Conservation (phyloP, 352 stramenopile species). For the Phytopythium kandeliae region DNA sequence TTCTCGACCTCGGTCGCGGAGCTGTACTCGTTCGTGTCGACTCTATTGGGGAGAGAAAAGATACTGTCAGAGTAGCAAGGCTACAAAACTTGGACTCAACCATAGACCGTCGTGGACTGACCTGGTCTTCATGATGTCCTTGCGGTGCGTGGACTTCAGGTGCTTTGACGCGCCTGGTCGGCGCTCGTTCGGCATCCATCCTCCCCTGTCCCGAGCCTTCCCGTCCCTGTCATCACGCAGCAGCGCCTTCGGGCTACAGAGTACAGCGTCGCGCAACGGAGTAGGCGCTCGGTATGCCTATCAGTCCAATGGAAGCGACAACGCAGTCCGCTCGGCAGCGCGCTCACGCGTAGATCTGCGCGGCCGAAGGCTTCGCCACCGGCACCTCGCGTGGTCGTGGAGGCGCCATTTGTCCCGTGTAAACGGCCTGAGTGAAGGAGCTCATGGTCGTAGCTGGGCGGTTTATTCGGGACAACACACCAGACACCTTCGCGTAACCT, state of each 20-base stretch:
- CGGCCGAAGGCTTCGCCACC: constrained; percentile 43
- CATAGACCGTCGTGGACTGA: too few relatives aligned
- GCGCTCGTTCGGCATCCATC: constrained; percentile 49
- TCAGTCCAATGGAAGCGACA: too few relatives aligned
- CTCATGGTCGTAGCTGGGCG: neutral
- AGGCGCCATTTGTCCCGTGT: neutral
- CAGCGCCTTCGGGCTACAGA: constrained; percentile 13
- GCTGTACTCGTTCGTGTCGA: constrained; percentile 27
- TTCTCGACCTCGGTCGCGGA: constrained; percentile 21
- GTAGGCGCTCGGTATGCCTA: too few relatives aligned
- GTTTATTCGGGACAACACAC: neutral
- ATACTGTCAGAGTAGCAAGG: too few relatives aligned
- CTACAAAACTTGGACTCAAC: too few relatives aligned
- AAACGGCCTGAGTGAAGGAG: neutral
- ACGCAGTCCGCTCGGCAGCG: too few relatives aligned
- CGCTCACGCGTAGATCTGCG: constrained; percentile 46
- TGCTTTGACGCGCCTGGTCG: constrained; percentile 54
- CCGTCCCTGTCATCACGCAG: constrained; percentile 21
- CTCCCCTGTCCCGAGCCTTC: neutral
- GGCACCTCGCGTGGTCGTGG: constrained; percentile 45
- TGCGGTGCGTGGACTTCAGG: constrained; percentile 11
- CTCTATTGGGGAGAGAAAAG: constrained; percentile 13
- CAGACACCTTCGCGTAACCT: neutral
- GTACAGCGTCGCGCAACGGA: too few relatives aligned
- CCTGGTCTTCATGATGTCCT: constrained; percentile 22